Evolutionary conservation across 2,329 filamentous ascomycete genomes (phyloP), one percentile per base, ranked within the genome.

Genomic region (Aspergillus eucalypticola): DNA sequence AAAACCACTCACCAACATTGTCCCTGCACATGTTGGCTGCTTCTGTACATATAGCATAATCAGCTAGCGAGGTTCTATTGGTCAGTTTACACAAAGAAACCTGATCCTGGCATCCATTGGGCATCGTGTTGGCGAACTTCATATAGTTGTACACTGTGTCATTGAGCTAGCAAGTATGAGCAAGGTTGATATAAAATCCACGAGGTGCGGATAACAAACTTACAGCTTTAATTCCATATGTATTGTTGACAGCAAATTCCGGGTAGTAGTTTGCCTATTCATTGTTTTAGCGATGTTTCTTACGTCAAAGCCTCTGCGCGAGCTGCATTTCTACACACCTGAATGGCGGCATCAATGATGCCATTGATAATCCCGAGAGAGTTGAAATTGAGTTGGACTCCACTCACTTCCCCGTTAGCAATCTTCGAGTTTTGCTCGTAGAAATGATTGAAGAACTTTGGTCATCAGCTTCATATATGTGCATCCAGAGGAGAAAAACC

Each of bases 81-180:
- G 83, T 85, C 7, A 82, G 78, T 25, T 80, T 81, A 69, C 92
- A 90, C 69, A 85, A 87, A 2, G 86, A 85, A 52, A 91, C 85
- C 74, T 91, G 87, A 62, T 88, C 76, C 42, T 82, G 75, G 63
- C 83, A 85, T 21, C 83, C 83, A 57, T 73, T 87, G 23, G 88
- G 88, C 84, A 83, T 92, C 73, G 73, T 73, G 56, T 79, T 78
- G n/a, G 83, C 82, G 48, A 85, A 84, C 60, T 83, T 84, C 73
- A 83, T 83, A 66, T 84, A 86, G 58, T 82, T 79, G 70, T 86
- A 86, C 4, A 86, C 80, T 2, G 83, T 85, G 21, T 86, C 82
- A 63, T 87, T 86, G 66, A 85, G 61, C 72, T 76, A 19, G 19
- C 35, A 17, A 48, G n/a, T 3, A 25, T 44, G 53, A 61, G 35